Evolutionary conservation across 2,329 filamentous ascomycete species (phyloP).

Genomic region (Ceratocystis ficicola): DNA sequence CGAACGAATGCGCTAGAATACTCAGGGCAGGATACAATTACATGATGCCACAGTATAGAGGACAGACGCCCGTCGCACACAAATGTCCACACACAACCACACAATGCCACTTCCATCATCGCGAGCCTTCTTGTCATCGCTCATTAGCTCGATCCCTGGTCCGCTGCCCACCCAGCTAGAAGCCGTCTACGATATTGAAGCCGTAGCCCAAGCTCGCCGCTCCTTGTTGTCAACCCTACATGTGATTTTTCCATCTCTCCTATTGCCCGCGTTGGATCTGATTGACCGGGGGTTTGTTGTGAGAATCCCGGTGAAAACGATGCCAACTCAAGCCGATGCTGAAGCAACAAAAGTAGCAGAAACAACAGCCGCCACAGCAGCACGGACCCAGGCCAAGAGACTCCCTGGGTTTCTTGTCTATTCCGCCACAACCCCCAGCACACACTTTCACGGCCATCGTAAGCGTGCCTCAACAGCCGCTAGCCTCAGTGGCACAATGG

Average conservation of each 20-base stretch:
- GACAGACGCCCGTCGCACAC: not conserved
- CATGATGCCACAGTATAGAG: not conserved
- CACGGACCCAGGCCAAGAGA: not conserved
- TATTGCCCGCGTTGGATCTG: conserved; percentile 77
- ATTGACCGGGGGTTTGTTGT: conserved; percentile 62
- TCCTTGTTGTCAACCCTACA: conserved; percentile 63
- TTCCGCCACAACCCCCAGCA: not conserved
- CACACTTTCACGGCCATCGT: not conserved
- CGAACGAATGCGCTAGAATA: not conserved
- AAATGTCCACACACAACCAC: conserved; percentile 19
- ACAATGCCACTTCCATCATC: conserved; percentile 17
- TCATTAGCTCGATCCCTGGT: conserved; percentile 9
- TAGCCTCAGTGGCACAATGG: conserved; percentile 20
- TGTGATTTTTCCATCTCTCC: conserved; percentile 65
- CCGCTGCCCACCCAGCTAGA: not conserved
- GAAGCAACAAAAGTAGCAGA: not conserved
- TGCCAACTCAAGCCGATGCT: not conserved
- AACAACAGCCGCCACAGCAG: not conserved
- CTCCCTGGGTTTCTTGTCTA: not conserved
- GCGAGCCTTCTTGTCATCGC: conserved; percentile 10
- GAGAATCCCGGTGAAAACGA: not conserved
- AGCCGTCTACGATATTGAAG: not conserved
- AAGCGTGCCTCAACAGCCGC: not conserved
- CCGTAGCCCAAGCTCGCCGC: conserved; percentile 19
- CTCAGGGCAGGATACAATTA: not conserved